Percentiles rank a stretch among this genome's conserved stretches.
Conservation (phyloP, 208 protist species). For the Giardia duodenalis region DNA sequence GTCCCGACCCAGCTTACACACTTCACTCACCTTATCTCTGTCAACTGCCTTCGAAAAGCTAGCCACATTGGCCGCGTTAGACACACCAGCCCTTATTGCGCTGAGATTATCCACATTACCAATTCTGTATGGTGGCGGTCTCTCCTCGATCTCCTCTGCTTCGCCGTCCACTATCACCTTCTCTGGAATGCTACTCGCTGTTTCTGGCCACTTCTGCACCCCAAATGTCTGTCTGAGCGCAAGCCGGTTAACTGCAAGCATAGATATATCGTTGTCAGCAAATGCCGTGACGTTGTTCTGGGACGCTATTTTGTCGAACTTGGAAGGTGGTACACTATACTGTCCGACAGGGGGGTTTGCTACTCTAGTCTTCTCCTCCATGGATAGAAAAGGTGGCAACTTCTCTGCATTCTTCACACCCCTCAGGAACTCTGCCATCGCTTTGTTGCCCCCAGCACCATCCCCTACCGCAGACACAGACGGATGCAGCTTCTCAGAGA, state of each 20-base stretch:
- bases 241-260: not conserved
- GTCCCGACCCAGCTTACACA: not conserved
- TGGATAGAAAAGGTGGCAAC: not conserved
- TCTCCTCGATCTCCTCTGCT: not conserved
- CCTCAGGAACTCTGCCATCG: not conserved
- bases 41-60: not conserved
- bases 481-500: not conserved
- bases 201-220: slow-evolving; percentile 24
- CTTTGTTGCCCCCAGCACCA: not conserved
- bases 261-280: not conserved
- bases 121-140: not conserved
- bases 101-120: no score
- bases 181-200: not conserved
- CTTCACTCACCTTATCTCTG: not conserved
- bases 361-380: not conserved
- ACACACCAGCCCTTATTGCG: not conserved
- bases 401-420: not conserved
- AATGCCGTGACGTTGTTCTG: not conserved
- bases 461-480: no score
- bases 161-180: slow-evolving; percentile 8
- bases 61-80: not conserved
- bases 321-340: not conserved
- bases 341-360: not conserved
- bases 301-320: not conserved
- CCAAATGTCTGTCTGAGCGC: slow-evolving; percentile 9